Base-by-base conservation (phyloP, 1,139 yeast species). In the Blastobotrys apis region DNA sequence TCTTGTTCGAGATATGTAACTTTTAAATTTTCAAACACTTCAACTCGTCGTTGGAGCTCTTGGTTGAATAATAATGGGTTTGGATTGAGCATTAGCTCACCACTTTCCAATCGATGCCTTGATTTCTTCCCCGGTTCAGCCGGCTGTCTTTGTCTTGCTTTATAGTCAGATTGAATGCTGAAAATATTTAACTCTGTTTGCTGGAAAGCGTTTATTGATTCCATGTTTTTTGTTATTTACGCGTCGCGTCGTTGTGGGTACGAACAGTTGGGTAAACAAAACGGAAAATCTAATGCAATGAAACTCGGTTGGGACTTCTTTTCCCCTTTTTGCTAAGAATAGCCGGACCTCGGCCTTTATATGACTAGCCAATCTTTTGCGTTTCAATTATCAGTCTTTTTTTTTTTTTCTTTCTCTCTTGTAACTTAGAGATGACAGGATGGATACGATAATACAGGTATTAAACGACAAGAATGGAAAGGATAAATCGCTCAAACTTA, bases 1-100 rank as follows among this genome's bases (percentile, higher is more conserved):
- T 80, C 87, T 54, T 80, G 84, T 56, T 81, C 88, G 39, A 80
- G 61, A 56, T 79, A 81, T 39, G 78, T 72, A 49, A 80, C 78
- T 56, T 80, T 79, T 37, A 80, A 64, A 44, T 78, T 69, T 16
- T 73, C 69, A 50, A 75, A 74, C 26, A 70, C 60, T 49, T 72
- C 73, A 45, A 67, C 49, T 33, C 51, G 52, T 37, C 50, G 47
- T 35, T 50, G 55, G n/a, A 57, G 64, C 35, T 62, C 63, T 33
- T 46, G 48, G 16, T 53, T 55, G 20, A 59, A 47, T 37, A 54
- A 47, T 25, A 41, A 47, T 22, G 60, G 64, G 33, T 54, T 56
- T 13, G 48, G 48, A 34, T 49, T 53, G 20, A 48, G 37, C 9
- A 43, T 36, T 4, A 43, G 34, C 17, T 48, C 53, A 6, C 52